Evolutionary conservation across 352 stramenopile species (phyloP).

Genomic region (Globisporangium apiculatum): DNA sequence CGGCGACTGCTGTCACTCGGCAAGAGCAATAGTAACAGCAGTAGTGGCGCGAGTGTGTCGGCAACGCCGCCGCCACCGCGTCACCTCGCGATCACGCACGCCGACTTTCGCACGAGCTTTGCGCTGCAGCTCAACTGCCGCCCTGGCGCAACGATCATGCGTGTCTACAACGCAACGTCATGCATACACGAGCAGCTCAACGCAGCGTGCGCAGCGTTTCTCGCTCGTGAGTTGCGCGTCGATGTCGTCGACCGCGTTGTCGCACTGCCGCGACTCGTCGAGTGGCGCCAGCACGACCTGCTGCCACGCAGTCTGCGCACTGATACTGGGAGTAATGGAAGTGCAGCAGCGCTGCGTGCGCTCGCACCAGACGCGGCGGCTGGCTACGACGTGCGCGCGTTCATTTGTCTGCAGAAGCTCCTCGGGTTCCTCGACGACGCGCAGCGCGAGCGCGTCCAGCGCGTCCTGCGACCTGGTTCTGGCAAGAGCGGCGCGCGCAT

Average conservation of each 20-base stretch:
- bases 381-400: slow-evolving; percentile 25
- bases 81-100: slow-evolving; percentile 21
- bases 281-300: slow-evolving; percentile 46
- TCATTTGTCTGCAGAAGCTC: slow-evolving; percentile 62
- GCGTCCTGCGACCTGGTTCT: slow-evolving; percentile 40
- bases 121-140: slow-evolving; percentile 74
- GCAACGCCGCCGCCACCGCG: slow-evolving; percentile 16
- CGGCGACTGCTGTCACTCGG: slow-evolving; percentile 16
- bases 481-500: slow-evolving; percentile 43
- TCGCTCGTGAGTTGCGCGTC: slow-evolving; percentile 33
- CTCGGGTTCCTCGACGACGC: slow-evolving; percentile 49
- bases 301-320: slow-evolving; percentile 8
- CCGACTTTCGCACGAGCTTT: slow-evolving; percentile 81
- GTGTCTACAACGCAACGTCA: slow-evolving; percentile 50
- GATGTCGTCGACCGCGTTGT: slow-evolving; percentile 32
- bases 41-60: neutral
- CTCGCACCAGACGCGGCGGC: slow-evolving; percentile 7
- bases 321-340: neutral
- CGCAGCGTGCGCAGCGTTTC: slow-evolving; percentile 31
- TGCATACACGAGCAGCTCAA: slow-evolving; percentile 77
- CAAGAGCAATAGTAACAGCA: slow-evolving; percentile 17
- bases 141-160: slow-evolving; percentile 33
- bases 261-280: slow-evolving; percentile 46
- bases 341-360: neutral
- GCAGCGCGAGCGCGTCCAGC: slow-evolving; percentile 45